phyloP scores from a whole-genome alignment of 768 basidiomycete species.

The Suillus alpinus region DNA sequence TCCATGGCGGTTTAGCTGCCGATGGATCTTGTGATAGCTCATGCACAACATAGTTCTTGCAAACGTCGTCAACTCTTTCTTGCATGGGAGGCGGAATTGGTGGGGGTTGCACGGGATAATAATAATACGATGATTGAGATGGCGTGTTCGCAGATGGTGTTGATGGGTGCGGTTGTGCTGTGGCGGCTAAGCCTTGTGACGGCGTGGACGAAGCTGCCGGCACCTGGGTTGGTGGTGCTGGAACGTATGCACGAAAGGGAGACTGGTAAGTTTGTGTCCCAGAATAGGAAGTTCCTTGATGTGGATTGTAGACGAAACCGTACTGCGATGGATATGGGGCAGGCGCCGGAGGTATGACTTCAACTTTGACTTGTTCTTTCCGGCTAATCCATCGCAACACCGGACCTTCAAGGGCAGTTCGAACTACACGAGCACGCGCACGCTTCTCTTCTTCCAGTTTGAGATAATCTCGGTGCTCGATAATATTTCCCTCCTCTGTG shows the following conservation, averaged over 20 bases:
- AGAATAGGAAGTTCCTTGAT: constrained; percentile 14
- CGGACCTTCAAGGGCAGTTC: constrained; percentile 61
- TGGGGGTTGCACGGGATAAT: not conserved
- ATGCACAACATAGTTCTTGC: constrained; percentile 72
- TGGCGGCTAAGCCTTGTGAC: not conserved
- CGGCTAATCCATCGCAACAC: constrained; percentile 70
- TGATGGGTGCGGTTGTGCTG: not conserved
- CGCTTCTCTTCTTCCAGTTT: constrained; percentile 80
- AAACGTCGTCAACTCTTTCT: constrained; percentile 45
- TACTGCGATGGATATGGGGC: constrained; percentile 18
- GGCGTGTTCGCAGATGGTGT: constrained; percentile 5
- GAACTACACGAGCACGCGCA: constrained; percentile 56
- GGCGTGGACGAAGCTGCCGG: not conserved
- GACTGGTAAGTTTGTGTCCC: constrained; percentile 13
- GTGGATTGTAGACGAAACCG: constrained; percentile 19
- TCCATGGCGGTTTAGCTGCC: constrained; percentile 56
- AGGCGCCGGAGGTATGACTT: constrained; percentile 24
- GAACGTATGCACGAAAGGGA: constrained; percentile 26
- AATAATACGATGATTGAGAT: not conserved
- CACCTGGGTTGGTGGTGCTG: not conserved
- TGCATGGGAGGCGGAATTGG: constrained; percentile 17
- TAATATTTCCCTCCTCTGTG: constrained; percentile 82
- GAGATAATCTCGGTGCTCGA: constrained; percentile 77
- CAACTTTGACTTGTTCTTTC: constrained; percentile 54
- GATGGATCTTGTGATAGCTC: constrained; percentile 49